Conservation (phyloP, 192 early-diverging fungal species). For the Coemansia sp. region DNA sequence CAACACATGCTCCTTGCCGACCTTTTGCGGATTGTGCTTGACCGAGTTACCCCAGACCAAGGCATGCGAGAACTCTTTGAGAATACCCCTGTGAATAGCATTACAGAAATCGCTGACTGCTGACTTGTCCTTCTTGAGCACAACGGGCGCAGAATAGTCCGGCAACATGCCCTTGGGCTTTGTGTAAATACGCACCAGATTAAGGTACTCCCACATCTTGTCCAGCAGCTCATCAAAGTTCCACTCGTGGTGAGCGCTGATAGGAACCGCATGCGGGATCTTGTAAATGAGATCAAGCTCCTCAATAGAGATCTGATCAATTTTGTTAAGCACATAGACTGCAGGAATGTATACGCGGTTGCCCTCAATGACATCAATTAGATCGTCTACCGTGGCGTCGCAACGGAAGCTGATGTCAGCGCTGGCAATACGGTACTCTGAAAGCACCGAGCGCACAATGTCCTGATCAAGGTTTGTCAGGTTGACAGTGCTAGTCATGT, state of each 20-base stretch:
- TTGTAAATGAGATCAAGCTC: constrained; percentile 96
- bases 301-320: constrained; percentile 94
- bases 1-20: constrained; percentile 89
- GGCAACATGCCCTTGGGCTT: constrained; percentile 95
- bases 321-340: constrained; percentile 98
- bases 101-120: constrained; percentile 93
- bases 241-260: constrained; percentile 80
- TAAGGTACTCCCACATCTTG: constrained; percentile 73
- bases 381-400: constrained; percentile 90
- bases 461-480: constrained; percentile 87
- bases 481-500: constrained; percentile 88
- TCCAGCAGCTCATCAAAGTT: constrained; percentile 98
- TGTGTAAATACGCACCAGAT: constrained; percentile 81
- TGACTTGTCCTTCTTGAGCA: constrained; percentile 67
- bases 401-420: constrained; percentile 93
- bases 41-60: constrained; percentile 94
- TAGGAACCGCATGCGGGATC: constrained; percentile 90
- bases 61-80: constrained; percentile 89
- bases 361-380: constrained; percentile 98
- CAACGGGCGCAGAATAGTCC: constrained; percentile 92
- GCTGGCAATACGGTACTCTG: constrained; percentile 96
- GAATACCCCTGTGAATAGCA: constrained; percentile 90
- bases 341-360: constrained; percentile 93
- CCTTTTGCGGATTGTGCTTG: constrained; percentile 98
- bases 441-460: constrained; percentile 87